Evolutionary conservation across 768 basidiomycete species (phyloP), one percentile per base, ranked within the genome.

Genomic region (Steccherinum ochraceum): DNA sequence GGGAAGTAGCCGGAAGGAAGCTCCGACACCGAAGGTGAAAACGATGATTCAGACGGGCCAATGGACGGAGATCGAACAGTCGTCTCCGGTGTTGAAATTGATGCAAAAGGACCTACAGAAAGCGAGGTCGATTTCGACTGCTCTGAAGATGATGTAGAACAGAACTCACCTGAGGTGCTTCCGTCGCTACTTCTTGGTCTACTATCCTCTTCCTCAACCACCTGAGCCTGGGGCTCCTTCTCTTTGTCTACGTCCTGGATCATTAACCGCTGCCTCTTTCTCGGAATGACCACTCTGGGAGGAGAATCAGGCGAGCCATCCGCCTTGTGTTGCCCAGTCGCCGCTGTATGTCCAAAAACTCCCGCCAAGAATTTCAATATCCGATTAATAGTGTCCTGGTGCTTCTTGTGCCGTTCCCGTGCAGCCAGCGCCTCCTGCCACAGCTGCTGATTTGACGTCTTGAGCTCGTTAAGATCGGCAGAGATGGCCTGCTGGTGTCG

Each of bases 361-460:
- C 91, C 85, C 10, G 94, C 94, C 50, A 99, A 70, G 68, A 99
- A 98, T 53, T 92, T 88, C 56, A 99, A 78, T 54, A 99, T 98
- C 50, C 90, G 74, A 61, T 96, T 93, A 64, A 98, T 93, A 19
- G 93, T 96, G 65, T 98, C 93, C 62, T 96, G 88, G 57, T 97
- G 93, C 62, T 90, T 93, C 64, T 92, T 84, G 61, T 95, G 85
- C 51, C 83, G 78, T 56, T 85, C 81, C 13, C 93, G 74, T 1
- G 90, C 80, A 25, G 79, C 71, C 57, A 92, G 67, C 1, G 92
- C 84, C 62, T 98, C 93, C 63, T 91, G 83, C 95, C 95, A 99
- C n/a, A 98, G 68, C 19, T 84, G 71, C 56, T 93, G 83, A 61
- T 97, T 97, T 2, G 84, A 87, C 51, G 77, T 75, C 69, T 95